Evolutionary conservation across 176 grass and related monocot genomes (phyloP).

Genomic region (Pharus latifolius): DNA sequence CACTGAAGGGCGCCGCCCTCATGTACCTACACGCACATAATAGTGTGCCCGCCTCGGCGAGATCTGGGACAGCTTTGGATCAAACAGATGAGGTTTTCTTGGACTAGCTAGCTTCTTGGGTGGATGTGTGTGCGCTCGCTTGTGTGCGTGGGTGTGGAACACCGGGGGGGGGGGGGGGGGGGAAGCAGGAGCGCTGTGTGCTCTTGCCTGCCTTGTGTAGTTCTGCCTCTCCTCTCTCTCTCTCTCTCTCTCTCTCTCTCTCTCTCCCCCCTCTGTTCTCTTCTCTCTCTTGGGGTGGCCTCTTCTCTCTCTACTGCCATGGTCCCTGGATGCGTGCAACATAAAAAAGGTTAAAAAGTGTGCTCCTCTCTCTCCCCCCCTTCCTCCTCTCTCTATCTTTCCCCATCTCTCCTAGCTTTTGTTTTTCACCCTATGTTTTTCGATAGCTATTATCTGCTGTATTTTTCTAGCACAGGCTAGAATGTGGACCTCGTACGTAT

Average conservation of each 20-base stretch:
- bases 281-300: background rate
- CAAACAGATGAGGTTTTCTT: too few relatives aligned
- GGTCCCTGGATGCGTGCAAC: conserved; percentile 83
- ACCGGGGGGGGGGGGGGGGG: background rate
- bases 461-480: background rate
- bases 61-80: background rate
- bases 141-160: conserved; percentile 1
- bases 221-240: background rate
- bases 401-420: background rate
- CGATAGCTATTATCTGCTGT: background rate
- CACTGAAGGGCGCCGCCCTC: conserved; percentile 58
- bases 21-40: conserved; percentile 52
- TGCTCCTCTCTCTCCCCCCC: background rate
- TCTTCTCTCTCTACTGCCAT: background rate
- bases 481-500: conserved; percentile 2
- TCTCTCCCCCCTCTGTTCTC: background rate
- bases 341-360: conserved; percentile 76
- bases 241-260: background rate
- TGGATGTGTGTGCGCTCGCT: background rate
- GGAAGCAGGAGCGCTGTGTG: background rate
- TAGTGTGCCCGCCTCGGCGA: background rate
- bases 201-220: background rate
- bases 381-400: background rate
- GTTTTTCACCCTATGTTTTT: background rate
- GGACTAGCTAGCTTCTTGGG: background rate